phyloP scores from a whole-genome alignment of 2,329 filamentous ascomycete species.

The Orbilia oligospora region DNA sequence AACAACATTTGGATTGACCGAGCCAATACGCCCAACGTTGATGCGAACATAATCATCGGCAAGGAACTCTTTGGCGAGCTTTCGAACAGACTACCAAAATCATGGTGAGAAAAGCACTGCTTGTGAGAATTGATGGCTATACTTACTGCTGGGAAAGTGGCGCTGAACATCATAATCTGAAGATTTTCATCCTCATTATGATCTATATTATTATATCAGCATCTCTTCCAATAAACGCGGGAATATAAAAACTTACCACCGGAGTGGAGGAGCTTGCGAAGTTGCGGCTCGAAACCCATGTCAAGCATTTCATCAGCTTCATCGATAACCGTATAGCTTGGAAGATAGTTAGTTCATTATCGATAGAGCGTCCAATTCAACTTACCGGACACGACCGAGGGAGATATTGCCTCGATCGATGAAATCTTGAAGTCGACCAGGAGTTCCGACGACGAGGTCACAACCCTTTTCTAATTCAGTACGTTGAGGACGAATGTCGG shows the following conservation, averaged over 20 bases:
- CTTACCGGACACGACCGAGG: conserved; percentile 82
- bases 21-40: conserved; percentile 87
- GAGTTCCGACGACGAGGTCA: conserved; percentile 88
- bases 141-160: conserved; percentile 83
- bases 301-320: conserved; percentile 95
- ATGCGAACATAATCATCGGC: conserved; percentile 82
- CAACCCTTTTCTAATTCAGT: conserved; percentile 84
- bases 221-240: neutral
- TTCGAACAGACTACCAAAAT: conserved; percentile 72
- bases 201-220: conserved; percentile 69
- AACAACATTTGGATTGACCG: conserved; percentile 83
- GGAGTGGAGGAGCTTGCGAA: conserved; percentile 82
- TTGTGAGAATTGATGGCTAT: neutral
- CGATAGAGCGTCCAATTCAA: conserved; percentile 63
- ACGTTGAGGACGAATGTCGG: conserved; percentile 78
- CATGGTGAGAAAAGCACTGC: conserved; percentile 9
- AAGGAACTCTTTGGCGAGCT: conserved; percentile 83
- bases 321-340: conserved; percentile 81
- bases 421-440: conserved; percentile 87
- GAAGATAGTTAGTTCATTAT: conserved; percentile 19
- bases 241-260: conserved; percentile 75
- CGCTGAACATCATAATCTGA: conserved; percentile 87
- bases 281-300: conserved; percentile 81
- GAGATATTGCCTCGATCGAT: conserved; percentile 81
- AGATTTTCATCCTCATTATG: conserved; percentile 81